A percentile compares a stretch with the other conserved stretches of the same genome.
These are phyloP conservation scores for Plectosphaerella plurivora DNA, from an alignment of 2,329 filamentous ascomycete genomes.

Conservation along the genomic window DNA sequence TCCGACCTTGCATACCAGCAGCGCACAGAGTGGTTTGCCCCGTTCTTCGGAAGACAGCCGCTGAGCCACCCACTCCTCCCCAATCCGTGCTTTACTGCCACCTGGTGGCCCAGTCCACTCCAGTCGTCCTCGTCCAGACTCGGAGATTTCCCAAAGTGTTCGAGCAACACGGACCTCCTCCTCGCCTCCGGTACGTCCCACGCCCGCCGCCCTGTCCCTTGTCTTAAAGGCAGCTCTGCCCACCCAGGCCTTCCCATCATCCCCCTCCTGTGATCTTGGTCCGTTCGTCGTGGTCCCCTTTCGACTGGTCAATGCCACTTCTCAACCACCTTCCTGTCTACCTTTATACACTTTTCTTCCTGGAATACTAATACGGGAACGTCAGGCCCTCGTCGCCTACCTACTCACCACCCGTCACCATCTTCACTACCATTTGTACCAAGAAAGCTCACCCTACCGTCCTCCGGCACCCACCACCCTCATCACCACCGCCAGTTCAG, in stretches of 20 bases:
- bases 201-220: constrained; percentile 6
- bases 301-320: constrained; percentile 11
- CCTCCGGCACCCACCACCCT: too few species aligned
- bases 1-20: constrained; percentile 1
- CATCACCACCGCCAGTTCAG: too few species aligned
- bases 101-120: constrained; percentile 12
- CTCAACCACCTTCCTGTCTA: constrained; percentile 6
- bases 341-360: constrained; percentile 1
- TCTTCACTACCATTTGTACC: neutral
- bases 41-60: constrained; percentile 17
- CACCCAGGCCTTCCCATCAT: constrained; percentile 13
- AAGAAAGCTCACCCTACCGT: too few species aligned
- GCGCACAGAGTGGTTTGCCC: constrained; percentile 16
- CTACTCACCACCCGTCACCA: neutral
- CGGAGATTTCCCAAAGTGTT: constrained; percentile 15
- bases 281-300: constrained; percentile 12
- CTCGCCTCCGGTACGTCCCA: constrained; percentile 14
- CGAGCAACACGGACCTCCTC: constrained; percentile 16
- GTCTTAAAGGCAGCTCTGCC: constrained; percentile 19
- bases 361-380: neutral
- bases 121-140: constrained; percentile 10
- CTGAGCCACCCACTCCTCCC: constrained; percentile 13
- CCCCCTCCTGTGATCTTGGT: constrained; percentile 9
- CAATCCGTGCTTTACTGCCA: constrained; percentile 15
- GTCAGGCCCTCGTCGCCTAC: neutral